Evolutionary conservation across 2,329 filamentous ascomycete genomes (phyloP), one percentile per base, ranked within the genome.

Genomic region (Aspergillus intermedius): DNA sequence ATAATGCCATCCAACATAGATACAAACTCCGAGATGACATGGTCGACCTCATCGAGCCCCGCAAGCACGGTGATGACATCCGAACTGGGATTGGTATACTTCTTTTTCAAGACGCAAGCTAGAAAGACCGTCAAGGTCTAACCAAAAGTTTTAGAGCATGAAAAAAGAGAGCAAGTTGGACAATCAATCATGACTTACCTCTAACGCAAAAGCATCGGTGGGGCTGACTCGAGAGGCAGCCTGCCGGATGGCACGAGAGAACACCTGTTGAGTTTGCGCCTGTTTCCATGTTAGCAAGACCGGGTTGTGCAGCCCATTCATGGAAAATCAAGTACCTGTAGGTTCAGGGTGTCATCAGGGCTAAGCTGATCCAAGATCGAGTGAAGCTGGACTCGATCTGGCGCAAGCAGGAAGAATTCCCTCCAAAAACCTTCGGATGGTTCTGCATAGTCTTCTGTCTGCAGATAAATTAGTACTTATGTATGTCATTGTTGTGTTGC

Each of bases 31-130:
- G 88, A 86, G 66, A 97, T 91, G 42, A 94, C 80, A 6, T 79
- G 77, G 66, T 98, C 93, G 44, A 95, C 87, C 58, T 89, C 80
- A 72, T 96, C 86, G 46, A 98, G 80, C 5, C 93, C 93, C 4
- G 91, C 88, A 44, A 98, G 78, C 30, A 97, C 79, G 49, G 85
- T 83, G 62, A 98, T 95, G 59, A 96, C 87, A 69, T 97, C 93
- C 44, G 93, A 93, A 68, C 90, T 96, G 5, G 91, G 88, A 61
- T 96, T 96, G 21, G 88, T 90, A 68, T 95, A 98, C 67, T 86
- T 89, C 72, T 97, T 98, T 49, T 81, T 81, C 53, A 97, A 76
- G 15, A 95, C 79, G 47, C 83, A 83, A 44, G 85, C 84, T 64
- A 98, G 79, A 70, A 97, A 96, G 43, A 87, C 84, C 67, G 86